Percentiles rank a stretch among this genome's conserved stretches.
phyloP scores from a whole-genome alignment of 371 early-diverging fungal genomes.

The Parasitella parasitica region DNA sequence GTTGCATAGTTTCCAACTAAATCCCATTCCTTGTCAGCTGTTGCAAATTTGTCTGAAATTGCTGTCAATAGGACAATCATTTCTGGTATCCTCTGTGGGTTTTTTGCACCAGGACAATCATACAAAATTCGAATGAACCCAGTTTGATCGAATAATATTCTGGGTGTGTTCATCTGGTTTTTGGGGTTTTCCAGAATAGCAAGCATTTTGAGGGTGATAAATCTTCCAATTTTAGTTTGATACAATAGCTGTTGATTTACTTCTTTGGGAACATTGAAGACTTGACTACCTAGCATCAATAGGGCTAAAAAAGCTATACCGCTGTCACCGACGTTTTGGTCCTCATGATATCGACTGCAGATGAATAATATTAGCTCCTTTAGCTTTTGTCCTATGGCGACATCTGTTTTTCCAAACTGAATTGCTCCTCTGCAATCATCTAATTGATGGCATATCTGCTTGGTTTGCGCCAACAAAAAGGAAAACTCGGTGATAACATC shows the following conservation, averaged over 20 bases:
- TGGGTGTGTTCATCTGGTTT: background rate
- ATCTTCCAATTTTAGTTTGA: background rate
- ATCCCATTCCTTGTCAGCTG: background rate
- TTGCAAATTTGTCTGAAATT: background rate
- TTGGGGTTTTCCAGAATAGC: background rate
- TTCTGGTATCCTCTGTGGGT: background rate
- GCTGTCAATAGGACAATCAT: background rate
- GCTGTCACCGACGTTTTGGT: background rate
- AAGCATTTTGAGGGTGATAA: background rate
- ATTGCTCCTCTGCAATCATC: background rate
- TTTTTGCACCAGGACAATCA: background rate
- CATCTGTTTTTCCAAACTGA: slow-evolving; percentile 4
- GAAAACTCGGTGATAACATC: background rate
- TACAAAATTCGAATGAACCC: background rate
- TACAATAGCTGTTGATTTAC: background rate
- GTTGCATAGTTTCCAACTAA: background rate
- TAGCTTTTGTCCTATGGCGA: background rate
- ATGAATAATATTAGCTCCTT: background rate
- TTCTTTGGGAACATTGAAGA: background rate
- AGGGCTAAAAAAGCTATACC: background rate
- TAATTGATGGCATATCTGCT: slow-evolving; percentile 3
- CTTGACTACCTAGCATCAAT: background rate
- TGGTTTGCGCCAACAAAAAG: background rate
- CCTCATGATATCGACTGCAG: background rate
- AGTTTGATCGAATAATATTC: background rate